Evolutionary conservation across 495 filamentous ascomycete genomes (phyloP), one percentile per base, ranked within the genome.

Genomic region (Elaphomyces granulatus): DNA sequence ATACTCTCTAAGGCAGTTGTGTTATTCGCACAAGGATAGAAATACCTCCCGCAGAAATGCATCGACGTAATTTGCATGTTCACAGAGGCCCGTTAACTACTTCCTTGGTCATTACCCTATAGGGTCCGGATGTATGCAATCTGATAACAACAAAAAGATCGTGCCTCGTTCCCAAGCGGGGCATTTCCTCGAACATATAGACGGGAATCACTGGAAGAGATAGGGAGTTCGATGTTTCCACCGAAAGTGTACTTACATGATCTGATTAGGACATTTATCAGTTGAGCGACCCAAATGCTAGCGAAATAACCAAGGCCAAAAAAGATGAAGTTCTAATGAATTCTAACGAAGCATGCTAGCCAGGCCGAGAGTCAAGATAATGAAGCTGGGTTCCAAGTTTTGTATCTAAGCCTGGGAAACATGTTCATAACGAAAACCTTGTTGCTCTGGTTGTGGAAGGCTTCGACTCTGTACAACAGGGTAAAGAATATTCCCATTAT

Each of bases 381-480:
- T 9, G 1, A 14, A 4, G 18, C 18, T 34, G 15, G 30, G 30
- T 10, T 10, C 12, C 15, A 17, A 8, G 33, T 2, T 8, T 8
- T 3, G 4, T 2, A 17, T 8, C 1, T 7, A 2, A 15, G 15
- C 8, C 19, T 15, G 66, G 58, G 40, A 8, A 39, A 23, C 18
- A 73, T 72, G 53, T 72, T 70, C 4, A 68, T 68, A 16, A 75
- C 67, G 40, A 73, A 69, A 7, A 68, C 65, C 58, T 75, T 67
- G 52, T 72, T 67, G 32, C 62, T 66, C 19, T 66, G 48, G 15
- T 58, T 46, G 32, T 62, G 62, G 49, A 72, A 69, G 33, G 59
- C 55, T 49, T 75, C 70, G 33, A 72, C 58, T 15, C 71, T 54
- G 42, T 74, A 75, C 2, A 65, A 67, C 47, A 71, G 71, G 2